Evolutionary conservation across 768 basidiomycete species (phyloP).

Genomic region (Candolleomyces efflorescens): DNA sequence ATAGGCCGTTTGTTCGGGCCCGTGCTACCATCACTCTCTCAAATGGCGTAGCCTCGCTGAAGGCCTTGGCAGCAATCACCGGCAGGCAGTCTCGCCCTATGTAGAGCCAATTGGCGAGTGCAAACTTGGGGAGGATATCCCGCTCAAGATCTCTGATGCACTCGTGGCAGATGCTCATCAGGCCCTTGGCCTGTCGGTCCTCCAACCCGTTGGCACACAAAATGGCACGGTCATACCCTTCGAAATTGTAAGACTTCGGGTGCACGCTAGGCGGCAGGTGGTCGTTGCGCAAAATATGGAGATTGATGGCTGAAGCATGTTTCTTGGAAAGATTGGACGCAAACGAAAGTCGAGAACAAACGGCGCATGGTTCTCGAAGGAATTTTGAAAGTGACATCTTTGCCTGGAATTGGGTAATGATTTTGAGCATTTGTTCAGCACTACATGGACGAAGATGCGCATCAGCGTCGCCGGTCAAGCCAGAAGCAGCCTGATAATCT

Average conservation of each 20-base stretch:
- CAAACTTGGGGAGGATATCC: background rate
- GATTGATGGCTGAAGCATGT: background rate
- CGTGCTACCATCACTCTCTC: background rate
- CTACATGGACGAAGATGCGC: too few relatives aligned
- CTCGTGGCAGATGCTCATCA: background rate
- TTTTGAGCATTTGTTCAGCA: too few relatives aligned
- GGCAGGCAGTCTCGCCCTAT: background rate
- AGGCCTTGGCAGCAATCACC: background rate
- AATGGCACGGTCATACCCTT: background rate
- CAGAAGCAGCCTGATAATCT: too few relatives aligned
- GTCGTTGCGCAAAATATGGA: background rate
- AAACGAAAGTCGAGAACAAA: background rate
- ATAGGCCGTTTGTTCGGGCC: background rate
- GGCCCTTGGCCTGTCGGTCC: background rate
- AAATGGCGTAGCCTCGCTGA: background rate
- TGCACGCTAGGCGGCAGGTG: background rate
- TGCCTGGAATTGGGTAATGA: too few relatives aligned
- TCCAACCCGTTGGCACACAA: background rate
- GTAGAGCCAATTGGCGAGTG: conserved; percentile 1
- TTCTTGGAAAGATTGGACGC: background rate
- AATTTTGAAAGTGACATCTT: background rate
- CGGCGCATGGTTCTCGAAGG: background rate
- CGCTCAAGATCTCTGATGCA: background rate
- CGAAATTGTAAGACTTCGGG: background rate
- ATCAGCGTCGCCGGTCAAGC: too few relatives aligned